These are phyloP conservation scores for Eutrema japonicum DNA, from an alignment of 345 rosid species.

Conservation along the genomic window DNA sequence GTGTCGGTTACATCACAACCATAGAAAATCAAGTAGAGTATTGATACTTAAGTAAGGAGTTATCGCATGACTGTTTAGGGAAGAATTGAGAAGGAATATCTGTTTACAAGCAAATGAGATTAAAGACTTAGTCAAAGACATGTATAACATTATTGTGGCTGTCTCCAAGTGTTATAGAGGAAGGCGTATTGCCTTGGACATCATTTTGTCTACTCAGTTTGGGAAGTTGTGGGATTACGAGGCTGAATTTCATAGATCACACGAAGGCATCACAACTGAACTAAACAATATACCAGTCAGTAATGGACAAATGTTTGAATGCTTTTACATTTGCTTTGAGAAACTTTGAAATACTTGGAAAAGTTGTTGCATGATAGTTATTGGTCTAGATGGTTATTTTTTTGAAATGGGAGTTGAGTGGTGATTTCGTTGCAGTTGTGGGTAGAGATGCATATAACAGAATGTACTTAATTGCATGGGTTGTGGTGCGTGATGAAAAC, in stretches of 20 bases:
- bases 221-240: not conserved
- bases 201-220: not conserved
- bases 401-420: not conserved
- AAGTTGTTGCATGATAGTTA: not conserved
- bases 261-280: not conserved
- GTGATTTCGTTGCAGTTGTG: not conserved
- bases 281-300: not conserved
- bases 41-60: not conserved
- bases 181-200: not conserved
- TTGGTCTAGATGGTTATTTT: not conserved
- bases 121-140: not conserved
- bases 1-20: not conserved
- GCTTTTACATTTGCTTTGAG: not conserved
- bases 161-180: not conserved
- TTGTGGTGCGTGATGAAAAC: not conserved
- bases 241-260: not conserved
- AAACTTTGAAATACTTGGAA: not conserved
- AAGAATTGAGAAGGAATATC: not conserved
- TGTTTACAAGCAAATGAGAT: not conserved
- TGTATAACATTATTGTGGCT: not conserved
- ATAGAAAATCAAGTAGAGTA: not conserved
- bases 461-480: constrained; percentile 1
- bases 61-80: not conserved
- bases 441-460: not conserved
- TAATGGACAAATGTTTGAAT: not conserved